Base-by-base conservation (phyloP, 768 basidiomycete genomes). In the Russula emetica region DNA sequence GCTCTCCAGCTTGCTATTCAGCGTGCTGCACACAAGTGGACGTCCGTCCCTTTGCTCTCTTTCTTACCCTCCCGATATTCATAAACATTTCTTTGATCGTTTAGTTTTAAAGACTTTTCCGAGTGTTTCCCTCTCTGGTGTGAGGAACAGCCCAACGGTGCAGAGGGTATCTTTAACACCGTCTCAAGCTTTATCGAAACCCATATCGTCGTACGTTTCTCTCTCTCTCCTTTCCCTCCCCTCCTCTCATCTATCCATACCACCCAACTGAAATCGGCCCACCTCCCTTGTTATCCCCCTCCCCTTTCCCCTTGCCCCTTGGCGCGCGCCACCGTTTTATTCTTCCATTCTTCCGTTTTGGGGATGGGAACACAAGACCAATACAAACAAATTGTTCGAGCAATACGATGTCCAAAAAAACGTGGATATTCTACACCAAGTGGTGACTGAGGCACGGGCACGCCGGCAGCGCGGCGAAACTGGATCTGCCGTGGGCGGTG, bases 131-230 rank as follows among this genome's bases (percentile, higher is more conserved):
- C 76, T 14, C 68, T 75, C 26, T 76, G 74, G 72, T 76, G 74
- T 59, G 72, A 76, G 51, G 76, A 77, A 24, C 65, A 76, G 58
- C 73, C 75, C 26, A 72, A 73, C 52, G 71, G 72, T 38, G 74
- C 75, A 28, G 69, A 72, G 20, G 70, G 71, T 9, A 71, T 74
- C 42, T 74, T 71, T 70, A 85, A 85, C 60, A 83, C 82, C 20
- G 83, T 92, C 20, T 84, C 88, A 6, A 78, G 83, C 66, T 87
- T 88, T 59, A 86, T 90, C 69, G 88, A 91, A 68, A 80, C 83
- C 14, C 80, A 84, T 56, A 86, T 83, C 74, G 79, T 73, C 59
- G 74, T 69, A 60, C 62, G 70, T 61, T 9, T 60, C 1, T 9
- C 11, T n/a, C n/a, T n/a, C n/a, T 16, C 58, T 14, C 22, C 3